Evolutionary conservation across 2,329 filamentous ascomycete species (phyloP).

Genomic region (Pseudocercospora fuligena): DNA sequence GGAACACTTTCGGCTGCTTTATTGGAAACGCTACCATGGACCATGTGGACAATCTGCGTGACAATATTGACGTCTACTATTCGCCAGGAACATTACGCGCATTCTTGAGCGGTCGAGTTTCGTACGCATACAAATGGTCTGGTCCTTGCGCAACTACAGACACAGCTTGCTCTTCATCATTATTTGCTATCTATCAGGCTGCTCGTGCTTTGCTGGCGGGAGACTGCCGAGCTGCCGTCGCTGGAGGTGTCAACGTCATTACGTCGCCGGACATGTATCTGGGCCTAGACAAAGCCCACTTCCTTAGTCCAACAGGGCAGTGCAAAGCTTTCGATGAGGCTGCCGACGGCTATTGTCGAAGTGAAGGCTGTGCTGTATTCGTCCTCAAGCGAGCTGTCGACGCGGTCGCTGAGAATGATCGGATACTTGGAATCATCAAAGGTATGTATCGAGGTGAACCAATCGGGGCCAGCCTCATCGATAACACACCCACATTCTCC

Average conservation of each 20-base stretch:
- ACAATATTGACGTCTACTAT: slow-evolving; percentile 21
- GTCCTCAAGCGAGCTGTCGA: slow-evolving; percentile 43
- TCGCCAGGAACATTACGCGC: slow-evolving; percentile 17
- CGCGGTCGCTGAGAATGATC: slow-evolving; percentile 45
- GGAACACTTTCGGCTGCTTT: slow-evolving; percentile 19
- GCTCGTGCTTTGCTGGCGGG: slow-evolving; percentile 12
- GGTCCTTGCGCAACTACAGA: slow-evolving; percentile 18
- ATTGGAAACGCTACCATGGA: slow-evolving; percentile 17
- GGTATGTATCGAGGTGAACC: slow-evolving; percentile 47
- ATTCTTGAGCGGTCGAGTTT: slow-evolving; percentile 17
- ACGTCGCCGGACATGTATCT: slow-evolving; percentile 23
- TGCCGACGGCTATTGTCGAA: slow-evolving; percentile 45
- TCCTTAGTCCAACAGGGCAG: slow-evolving; percentile 27
- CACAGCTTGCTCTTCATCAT: slow-evolving; percentile 22
- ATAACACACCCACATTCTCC: slow-evolving; percentile 24
- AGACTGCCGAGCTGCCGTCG: slow-evolving; percentile 20
- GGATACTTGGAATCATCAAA: slow-evolving; percentile 37
- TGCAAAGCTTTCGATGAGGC: slow-evolving; percentile 41
- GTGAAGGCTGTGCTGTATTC: slow-evolving; percentile 37
- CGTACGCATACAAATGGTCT: slow-evolving; percentile 24
- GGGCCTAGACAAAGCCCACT: slow-evolving; percentile 27
- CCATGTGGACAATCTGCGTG: slow-evolving; percentile 17
- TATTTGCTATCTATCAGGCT: slow-evolving; percentile 19
- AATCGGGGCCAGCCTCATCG: slow-evolving; percentile 12
- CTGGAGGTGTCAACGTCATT: slow-evolving; percentile 24